A percentile compares a stretch with the other conserved stretches of the same genome.
Conservation (phyloP, 371 early-diverging fungal genomes). For the Apophysomyces elegans region DNA sequence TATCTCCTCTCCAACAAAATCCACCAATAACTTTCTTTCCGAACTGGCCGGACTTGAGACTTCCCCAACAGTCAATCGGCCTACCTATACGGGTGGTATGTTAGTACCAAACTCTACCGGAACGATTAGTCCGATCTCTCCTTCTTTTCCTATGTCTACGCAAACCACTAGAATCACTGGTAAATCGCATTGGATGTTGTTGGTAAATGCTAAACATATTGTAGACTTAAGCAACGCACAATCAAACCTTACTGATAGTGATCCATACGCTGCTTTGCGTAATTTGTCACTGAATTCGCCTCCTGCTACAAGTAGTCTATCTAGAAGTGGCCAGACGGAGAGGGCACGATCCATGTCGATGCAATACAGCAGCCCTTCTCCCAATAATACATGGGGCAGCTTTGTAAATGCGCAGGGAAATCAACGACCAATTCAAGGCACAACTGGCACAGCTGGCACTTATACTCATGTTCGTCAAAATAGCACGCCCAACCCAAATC, state of each 20-base stretch:
- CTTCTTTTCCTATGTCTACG: conserved; percentile 11
- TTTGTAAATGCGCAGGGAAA: neutral
- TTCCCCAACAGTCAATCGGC: conserved; percentile 19
- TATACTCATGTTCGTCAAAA: conserved; percentile 13
- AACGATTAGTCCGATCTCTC: conserved; percentile 9
- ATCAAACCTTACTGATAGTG: conserved; percentile 8
- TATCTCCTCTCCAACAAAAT: conserved; percentile 7
- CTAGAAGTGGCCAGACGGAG: neutral
- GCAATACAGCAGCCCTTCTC: neutral
- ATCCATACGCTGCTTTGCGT: conserved; percentile 32
- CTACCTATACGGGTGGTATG: conserved; percentile 41
- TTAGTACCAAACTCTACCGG: conserved; percentile 29
- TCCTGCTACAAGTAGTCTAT: neutral
- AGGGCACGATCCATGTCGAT: conserved; percentile 7
- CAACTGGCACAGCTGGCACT: neutral
- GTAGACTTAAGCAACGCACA: neutral
- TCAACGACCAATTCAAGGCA: neutral
- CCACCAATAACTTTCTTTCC: conserved; percentile 26
- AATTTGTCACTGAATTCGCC: conserved; percentile 9
- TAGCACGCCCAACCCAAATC: conserved; percentile 10
- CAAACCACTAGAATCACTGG: conserved; percentile 1
- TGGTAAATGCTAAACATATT: conserved; percentile 7
- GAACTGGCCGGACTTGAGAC: conserved; percentile 36
- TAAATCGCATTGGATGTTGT: neutral
- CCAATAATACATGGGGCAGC: neutral